phyloP scores from a whole-genome alignment of 192 early-diverging fungal species.

The Cladochytrium replicatum region DNA sequence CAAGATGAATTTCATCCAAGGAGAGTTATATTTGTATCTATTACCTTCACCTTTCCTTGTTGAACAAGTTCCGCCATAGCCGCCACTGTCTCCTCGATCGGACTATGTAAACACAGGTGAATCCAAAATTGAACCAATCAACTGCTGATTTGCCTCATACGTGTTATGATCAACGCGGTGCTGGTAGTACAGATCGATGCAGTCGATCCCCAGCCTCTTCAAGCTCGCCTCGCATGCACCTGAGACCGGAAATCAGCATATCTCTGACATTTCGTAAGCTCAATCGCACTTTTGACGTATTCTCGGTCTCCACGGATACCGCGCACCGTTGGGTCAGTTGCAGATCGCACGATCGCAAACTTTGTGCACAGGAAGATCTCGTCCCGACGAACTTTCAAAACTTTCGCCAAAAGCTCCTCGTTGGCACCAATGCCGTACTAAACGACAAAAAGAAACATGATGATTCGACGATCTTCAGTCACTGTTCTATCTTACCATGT shows the following conservation, averaged over 20 bases:
- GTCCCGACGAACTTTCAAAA: conserved; percentile 26
- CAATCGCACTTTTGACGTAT: conserved; percentile 36
- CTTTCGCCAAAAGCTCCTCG: conserved; percentile 29
- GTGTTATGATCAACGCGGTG: conserved; percentile 49
- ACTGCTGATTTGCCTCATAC: conserved; percentile 31
- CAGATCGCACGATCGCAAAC: conserved; percentile 34
- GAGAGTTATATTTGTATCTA: too few species aligned
- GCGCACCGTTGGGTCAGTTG: conserved; percentile 10
- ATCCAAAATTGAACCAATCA: background rate
- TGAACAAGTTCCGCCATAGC: conserved; percentile 58
- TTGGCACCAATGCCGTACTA: conserved; percentile 35
- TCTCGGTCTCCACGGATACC: conserved; percentile 35
- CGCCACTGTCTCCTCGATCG: conserved; percentile 51
- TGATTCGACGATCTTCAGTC: too few species aligned
- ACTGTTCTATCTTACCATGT: conserved; percentile 32
- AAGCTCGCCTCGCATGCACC: conserved; percentile 31
- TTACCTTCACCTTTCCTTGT: conserved; percentile 55
- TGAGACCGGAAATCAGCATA: too few species aligned
- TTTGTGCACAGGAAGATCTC: conserved; percentile 54
- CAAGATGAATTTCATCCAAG: too few species aligned
- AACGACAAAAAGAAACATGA: too few species aligned
- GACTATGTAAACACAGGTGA: conserved; percentile 22
- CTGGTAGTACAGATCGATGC: conserved; percentile 57
- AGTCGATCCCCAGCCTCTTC: conserved; percentile 39
- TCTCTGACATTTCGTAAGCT: too few species aligned